Evolutionary conservation across 345 rosid species (phyloP).

Genomic region (Gossypium herbaceum): DNA sequence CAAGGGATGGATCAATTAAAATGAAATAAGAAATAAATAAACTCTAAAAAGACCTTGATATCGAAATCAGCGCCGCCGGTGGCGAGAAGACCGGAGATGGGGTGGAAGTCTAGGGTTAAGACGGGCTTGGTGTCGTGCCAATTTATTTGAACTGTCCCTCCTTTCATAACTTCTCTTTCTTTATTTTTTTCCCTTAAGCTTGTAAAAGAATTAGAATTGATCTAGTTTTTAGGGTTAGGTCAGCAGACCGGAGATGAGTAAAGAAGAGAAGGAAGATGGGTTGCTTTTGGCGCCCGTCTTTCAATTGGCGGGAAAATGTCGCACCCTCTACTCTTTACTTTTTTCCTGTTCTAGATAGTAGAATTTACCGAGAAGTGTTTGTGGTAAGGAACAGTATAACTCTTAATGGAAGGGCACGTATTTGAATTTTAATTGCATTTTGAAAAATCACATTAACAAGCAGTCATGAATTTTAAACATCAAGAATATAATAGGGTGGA

Average conservation of each 20-base stretch:
- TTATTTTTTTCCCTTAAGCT: not conserved
- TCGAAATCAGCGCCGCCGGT: constrained; percentile 97
- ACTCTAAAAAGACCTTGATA: constrained; percentile 50
- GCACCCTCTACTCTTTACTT: not conserved
- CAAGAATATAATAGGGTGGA: too few species aligned
- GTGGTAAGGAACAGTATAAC: too few species aligned
- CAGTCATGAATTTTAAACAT: too few species aligned
- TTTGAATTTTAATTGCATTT: too few species aligned
- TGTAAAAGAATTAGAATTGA: not conserved
- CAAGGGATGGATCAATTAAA: not conserved
- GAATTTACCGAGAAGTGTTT: too few species aligned
- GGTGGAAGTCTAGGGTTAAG: constrained; percentile 83
- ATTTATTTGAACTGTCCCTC: constrained; percentile 87
- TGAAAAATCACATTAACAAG: too few species aligned
- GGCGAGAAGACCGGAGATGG: constrained; percentile 79
- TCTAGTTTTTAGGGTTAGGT: not conserved
- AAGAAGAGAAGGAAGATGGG: not conserved
- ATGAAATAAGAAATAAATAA: not conserved
- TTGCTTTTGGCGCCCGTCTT: constrained; percentile 14
- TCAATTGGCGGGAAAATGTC: constrained; percentile 27
- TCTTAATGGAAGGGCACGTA: too few species aligned
- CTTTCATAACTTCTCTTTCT: constrained; percentile 48
- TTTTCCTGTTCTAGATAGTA: too few species aligned
- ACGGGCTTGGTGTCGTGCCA: constrained; percentile 94
- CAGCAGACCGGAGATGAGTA: not conserved